These are phyloP conservation scores for Verticillium zaregamsianum DNA, from an alignment of 2,329 filamentous ascomycete genomes.

Conservation along the genomic window DNA sequence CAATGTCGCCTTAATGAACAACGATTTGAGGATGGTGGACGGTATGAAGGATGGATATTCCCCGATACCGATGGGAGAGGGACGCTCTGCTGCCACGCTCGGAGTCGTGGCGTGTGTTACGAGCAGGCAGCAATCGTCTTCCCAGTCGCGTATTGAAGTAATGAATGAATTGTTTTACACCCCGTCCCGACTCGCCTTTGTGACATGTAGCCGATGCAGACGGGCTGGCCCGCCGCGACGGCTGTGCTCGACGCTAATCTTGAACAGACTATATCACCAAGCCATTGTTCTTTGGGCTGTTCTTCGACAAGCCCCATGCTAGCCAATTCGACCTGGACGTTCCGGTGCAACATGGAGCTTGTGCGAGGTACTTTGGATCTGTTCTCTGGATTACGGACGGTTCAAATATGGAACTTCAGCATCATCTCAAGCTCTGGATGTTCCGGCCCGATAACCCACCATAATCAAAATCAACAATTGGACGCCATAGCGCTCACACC, in stretches of 20 bases:
- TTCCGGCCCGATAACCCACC: too few species aligned
- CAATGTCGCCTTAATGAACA: background rate
- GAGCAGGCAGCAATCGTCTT: background rate
- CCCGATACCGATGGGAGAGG: background rate
- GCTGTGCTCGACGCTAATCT: background rate
- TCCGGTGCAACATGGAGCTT: too few species aligned
- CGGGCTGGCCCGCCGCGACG: background rate
- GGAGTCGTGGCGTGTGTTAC: background rate
- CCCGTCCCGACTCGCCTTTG: background rate
- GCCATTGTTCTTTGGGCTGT: background rate
- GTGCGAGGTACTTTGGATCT: too few species aligned
- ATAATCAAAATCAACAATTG: too few species aligned
- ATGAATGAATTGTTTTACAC: background rate
- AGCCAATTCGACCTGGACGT: too few species aligned
- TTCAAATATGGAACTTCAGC: too few species aligned
- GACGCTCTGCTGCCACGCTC: background rate
- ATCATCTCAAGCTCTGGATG: too few species aligned
- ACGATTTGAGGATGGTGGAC: background rate
- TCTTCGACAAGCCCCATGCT: too few species aligned
- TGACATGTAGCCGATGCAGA: background rate
- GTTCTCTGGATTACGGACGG: too few species aligned
- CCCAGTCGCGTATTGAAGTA: background rate
- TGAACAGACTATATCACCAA: background rate
- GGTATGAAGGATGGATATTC: slow-evolving; percentile 3
- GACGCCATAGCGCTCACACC: too few species aligned